These are phyloP conservation scores for Aureobasidium subglaciale DNA, from an alignment of 2,329 filamentous ascomycete species.

Conservation along the genomic window DNA sequence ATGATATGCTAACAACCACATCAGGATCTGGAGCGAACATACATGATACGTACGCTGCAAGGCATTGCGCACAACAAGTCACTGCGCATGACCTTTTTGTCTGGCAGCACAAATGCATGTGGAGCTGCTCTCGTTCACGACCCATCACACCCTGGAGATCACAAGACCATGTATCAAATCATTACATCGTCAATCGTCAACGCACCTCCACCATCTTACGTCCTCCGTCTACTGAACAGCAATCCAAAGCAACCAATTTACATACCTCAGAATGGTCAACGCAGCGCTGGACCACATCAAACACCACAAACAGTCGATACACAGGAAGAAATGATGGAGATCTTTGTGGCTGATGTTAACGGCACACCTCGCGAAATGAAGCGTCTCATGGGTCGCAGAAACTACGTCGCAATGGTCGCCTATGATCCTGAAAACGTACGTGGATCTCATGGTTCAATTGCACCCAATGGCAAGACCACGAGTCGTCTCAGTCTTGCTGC, in stretches of 20 bases:
- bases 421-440: constrained; percentile 79
- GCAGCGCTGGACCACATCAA: constrained; percentile 37
- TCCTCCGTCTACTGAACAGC: constrained; percentile 91
- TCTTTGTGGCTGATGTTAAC: constrained; percentile 89
- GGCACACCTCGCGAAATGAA: constrained; percentile 77
- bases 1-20: constrained; percentile 15
- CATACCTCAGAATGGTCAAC: constrained; percentile 78
- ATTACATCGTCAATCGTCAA: constrained; percentile 91
- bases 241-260: constrained; percentile 72
- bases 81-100: constrained; percentile 93
- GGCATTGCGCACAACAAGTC: constrained; percentile 93
- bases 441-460: constrained; percentile 22
- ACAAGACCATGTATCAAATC: constrained; percentile 99
- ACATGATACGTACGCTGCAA: constrained; percentile 90
- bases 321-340: constrained; percentile 99
- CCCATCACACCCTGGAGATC: constrained; percentile 79
- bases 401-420: constrained; percentile 88
- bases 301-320: constrained; percentile 67
- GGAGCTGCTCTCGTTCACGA: constrained; percentile 93
- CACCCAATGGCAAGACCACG: constrained; percentile 24
- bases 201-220: constrained; percentile 73
- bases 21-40: constrained; percentile 86
- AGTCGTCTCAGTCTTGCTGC: constrained; percentile 72
- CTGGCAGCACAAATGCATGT: constrained; percentile 81
- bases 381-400: constrained; percentile 77